Evolutionary conservation across 352 stramenopile genomes (phyloP).

Genomic region (Phytopythium aichiense): DNA sequence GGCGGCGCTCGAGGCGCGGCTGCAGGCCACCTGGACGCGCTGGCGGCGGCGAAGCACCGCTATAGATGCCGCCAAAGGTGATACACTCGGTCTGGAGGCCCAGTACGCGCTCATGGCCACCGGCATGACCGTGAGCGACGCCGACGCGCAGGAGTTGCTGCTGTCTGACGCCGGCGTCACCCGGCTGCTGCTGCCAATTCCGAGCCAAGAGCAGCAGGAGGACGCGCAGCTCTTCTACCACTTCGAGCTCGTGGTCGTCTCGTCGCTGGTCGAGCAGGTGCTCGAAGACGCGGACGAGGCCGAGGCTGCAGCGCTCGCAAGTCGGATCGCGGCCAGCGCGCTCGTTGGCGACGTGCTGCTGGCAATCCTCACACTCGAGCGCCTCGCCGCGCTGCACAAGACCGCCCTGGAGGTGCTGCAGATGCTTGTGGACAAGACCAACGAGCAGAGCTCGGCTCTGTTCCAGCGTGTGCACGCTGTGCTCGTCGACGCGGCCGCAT

Average conservation of each 20-base stretch:
- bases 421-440: constrained; percentile 15
- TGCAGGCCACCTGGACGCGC: constrained; percentile 12
- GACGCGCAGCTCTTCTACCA: constrained; percentile 24
- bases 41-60: constrained; percentile 7
- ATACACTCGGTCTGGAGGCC: constrained; percentile 18
- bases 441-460: neutral
- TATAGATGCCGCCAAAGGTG: neutral
- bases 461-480: constrained; percentile 7
- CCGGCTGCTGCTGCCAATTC: constrained; percentile 29
- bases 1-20: constrained; percentile 8
- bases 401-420: constrained; percentile 22
- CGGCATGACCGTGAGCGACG: constrained; percentile 22
- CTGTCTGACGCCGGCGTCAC: constrained; percentile 1
- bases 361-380: constrained; percentile 20
- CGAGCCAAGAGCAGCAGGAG: constrained; percentile 8
- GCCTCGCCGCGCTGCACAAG: constrained; percentile 23
- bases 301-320: neutral
- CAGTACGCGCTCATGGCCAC: constrained; percentile 56
- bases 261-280: constrained; percentile 20
- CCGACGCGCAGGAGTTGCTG: constrained; percentile 27
- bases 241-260: constrained; percentile 35
- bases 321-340: constrained; percentile 6
- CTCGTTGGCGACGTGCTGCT: constrained; percentile 27
- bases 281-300: constrained; percentile 13
- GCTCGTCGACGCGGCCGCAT: neutral